These are phyloP conservation scores for Pterocarpus macrocarpus DNA, from an alignment of 306 rosid species.

Conservation along the genomic window DNA sequence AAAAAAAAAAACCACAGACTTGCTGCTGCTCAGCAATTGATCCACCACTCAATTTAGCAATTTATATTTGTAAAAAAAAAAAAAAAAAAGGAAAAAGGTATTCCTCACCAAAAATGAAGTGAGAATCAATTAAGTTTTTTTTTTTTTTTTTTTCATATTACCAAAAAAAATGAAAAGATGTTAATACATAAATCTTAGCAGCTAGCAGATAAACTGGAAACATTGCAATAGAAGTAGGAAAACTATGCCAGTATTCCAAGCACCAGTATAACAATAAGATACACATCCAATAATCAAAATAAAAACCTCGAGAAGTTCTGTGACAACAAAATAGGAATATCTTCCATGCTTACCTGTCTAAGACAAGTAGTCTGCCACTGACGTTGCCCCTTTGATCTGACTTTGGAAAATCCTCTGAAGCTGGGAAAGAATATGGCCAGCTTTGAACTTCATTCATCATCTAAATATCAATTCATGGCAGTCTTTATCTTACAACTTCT, in stretches of 20 bases:
- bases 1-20: conserved; percentile 41
- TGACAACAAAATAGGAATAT: conserved; percentile 25
- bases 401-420: conserved; percentile 71
- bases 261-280: conserved; percentile 14
- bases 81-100: neutral
- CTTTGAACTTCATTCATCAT: conserved; percentile 73
- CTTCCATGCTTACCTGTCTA: conserved; percentile 66
- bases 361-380: conserved; percentile 69
- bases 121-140: neutral
- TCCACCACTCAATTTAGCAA: conserved; percentile 17
- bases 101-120: neutral
- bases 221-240: neutral
- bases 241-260: conserved; percentile 26
- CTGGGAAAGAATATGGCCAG: conserved; percentile 89
- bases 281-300: neutral
- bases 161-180: neutral
- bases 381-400: conserved; percentile 72
- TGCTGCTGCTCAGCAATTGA: conserved; percentile 31
- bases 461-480: conserved; percentile 61
- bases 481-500: conserved; percentile 41
- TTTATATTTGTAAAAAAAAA: neutral
- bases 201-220: conserved; percentile 18
- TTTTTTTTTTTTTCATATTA: neutral
- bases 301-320: conserved; percentile 8
- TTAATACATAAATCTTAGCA: neutral